A percentile compares a stretch with the other conserved stretches of the same genome.
Evolutionary conservation across 768 basidiomycete species (phyloP).

Genomic region (Auricularia cornea): DNA sequence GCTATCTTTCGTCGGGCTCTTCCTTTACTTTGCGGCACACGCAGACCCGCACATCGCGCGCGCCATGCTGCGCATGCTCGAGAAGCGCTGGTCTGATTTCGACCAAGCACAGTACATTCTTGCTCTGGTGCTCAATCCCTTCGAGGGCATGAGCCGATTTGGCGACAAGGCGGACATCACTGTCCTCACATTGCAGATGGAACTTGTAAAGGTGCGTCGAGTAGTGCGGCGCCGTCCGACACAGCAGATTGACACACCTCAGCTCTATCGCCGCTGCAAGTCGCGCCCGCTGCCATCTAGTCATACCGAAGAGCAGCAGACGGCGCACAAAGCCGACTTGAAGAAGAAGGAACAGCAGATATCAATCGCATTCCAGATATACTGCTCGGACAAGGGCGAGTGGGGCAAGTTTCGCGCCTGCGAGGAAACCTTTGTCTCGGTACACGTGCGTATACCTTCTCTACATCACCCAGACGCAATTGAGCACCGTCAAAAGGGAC

Average conservation of each 20-base stretch:
- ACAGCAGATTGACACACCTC: background rate
- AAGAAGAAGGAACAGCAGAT: background rate
- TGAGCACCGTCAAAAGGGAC: background rate
- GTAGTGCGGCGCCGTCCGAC: background rate
- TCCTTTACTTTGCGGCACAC: background rate
- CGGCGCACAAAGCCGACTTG: background rate
- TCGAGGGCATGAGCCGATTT: background rate
- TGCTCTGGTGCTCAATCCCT: background rate
- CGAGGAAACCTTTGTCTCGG: background rate
- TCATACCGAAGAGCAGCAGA: background rate
- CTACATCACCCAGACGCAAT: too few species aligned
- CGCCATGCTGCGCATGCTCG: background rate
- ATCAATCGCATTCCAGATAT: background rate
- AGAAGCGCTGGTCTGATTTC: background rate
- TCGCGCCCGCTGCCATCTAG: background rate
- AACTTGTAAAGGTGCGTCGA: background rate
- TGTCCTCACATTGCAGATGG: background rate
- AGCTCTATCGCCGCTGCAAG: background rate
- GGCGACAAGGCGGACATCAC: background rate
- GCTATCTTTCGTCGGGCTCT: background rate
- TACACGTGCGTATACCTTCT: background rate
- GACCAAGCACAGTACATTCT: background rate
- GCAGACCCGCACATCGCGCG: background rate
- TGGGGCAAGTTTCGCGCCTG: background rate
- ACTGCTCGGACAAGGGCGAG: background rate